Percentiles rank a stretch among this genome's conserved stretches.
These are phyloP conservation scores for Oryza rufipogon DNA, from an alignment of 176 grass and related monocot species.

Conservation along the genomic window DNA sequence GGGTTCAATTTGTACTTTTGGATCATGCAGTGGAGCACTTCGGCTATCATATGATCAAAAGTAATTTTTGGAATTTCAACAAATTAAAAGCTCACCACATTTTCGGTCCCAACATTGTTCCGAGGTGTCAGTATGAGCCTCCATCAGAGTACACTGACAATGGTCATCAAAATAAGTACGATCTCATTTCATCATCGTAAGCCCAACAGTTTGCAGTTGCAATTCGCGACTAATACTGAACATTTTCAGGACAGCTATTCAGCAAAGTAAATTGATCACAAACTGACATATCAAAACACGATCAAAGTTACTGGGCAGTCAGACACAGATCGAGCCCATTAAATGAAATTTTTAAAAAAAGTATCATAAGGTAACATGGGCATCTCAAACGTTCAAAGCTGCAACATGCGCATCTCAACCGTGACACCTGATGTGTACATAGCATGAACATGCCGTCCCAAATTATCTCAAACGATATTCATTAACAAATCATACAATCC, in stretches of 20 bases:
- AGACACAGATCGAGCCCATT: not conserved
- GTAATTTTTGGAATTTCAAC: too few relatives aligned
- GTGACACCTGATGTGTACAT: not conserved
- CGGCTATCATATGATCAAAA: too few relatives aligned
- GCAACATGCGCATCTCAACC: not conserved
- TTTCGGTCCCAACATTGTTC: too few relatives aligned
- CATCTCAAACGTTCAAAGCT: not conserved
- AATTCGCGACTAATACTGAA: not conserved
- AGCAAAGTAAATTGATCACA: not conserved
- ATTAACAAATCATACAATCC: conserved; percentile 62
- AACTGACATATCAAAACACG: not conserved
- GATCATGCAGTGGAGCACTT: too few relatives aligned
- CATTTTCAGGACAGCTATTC: not conserved
- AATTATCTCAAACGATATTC: not conserved
- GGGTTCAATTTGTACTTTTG: too few relatives aligned
- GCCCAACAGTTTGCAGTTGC: too few relatives aligned
- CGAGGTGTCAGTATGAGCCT: not conserved
- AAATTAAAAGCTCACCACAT: too few relatives aligned
- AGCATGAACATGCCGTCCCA: not conserved
- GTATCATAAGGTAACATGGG: not conserved
- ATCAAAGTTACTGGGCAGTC: not conserved
- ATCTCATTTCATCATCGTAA: too few relatives aligned
- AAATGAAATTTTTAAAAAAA: not conserved
- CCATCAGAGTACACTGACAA: not conserved
- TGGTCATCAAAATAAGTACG: too few relatives aligned